Percentiles rank a stretch among this genome's conserved stretches.
These are phyloP conservation scores for Neurospora terricola DNA, from an alignment of 495 filamentous ascomycete genomes.

Conservation along the genomic window DNA sequence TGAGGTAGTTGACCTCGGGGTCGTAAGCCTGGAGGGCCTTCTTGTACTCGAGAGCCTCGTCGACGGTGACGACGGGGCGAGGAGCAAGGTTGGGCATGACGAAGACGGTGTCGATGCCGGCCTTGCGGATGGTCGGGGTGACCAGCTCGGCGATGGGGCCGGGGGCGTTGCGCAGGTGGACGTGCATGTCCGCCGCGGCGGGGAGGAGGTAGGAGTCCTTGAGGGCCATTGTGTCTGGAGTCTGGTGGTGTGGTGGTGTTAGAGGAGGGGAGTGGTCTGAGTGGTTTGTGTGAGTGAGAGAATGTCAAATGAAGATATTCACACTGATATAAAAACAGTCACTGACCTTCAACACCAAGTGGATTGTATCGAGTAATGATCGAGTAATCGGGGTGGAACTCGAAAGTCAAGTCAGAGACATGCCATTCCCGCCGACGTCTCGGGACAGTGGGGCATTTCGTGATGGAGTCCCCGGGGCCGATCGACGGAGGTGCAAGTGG, in stretches of 20 bases:
- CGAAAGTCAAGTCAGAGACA: background rate
- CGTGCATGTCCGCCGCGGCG: constrained; percentile 52
- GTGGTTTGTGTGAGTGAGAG: background rate
- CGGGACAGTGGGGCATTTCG: background rate
- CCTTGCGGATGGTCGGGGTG: constrained; percentile 59
- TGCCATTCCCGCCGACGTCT: background rate
- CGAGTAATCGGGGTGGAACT: background rate
- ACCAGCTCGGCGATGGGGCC: constrained; percentile 76
- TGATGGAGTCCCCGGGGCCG: background rate
- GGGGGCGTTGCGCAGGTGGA: constrained; percentile 58
- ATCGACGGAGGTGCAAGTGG: background rate
- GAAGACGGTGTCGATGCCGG: constrained; percentile 53
- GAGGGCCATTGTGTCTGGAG: constrained; percentile 26
- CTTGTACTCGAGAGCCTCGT: constrained; percentile 67
- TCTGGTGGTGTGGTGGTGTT: background rate
- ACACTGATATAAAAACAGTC: background rate
- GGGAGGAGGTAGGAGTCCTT: constrained; percentile 48
- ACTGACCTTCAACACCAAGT: background rate
- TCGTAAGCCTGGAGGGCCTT: constrained; percentile 54
- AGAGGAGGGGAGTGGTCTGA: background rate
- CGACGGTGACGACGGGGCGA: constrained; percentile 58
- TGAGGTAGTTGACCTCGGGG: constrained; percentile 67
- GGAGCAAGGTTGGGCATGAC: constrained; percentile 61
- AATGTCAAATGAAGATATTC: background rate
- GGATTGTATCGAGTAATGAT: background rate